Base-by-base conservation (phyloP, 2,329 filamentous ascomycete genomes). In the Aspergillus sp. region DNA sequence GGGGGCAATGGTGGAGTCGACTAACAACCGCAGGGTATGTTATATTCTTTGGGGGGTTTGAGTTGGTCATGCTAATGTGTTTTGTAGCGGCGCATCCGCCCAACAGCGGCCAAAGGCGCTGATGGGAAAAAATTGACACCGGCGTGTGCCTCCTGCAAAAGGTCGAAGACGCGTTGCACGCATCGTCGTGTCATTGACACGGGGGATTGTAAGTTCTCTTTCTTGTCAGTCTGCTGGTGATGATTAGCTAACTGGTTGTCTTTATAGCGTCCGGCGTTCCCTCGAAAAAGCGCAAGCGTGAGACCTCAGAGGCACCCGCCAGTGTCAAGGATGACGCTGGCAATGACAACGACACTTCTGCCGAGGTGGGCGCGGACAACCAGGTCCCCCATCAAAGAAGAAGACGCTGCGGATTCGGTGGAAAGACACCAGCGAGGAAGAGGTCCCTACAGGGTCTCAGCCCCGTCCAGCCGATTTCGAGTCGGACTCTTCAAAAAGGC, bases 151-250 rank as follows among this genome's bases (percentile, higher is more conserved):
- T 34, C 40, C 6, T 62, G 59, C 40, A 56, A 50, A 12, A 47
- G 33, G 33, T 52, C 49, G 42, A 63, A 61, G 52, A 53, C 54
- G 46, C 54, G 56, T 30, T 62, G 59, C 47, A 43, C 27, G 9
- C 59, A 62, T 34, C 51, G 52, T 37, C 46, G 37, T 6, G 28
- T 37, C 19, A 33, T 42, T 13, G 30, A 43, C 12, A 31, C n/a
- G 13, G 9, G 13, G 29, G 34, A 31, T 31, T 29, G 5, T 11
- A 40, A 27, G 12, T 11, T 28, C 36, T 34, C 4, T 34, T 34
- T n/a, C 11, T 6, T 12, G 34, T 19, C 19, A 19, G 19, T 19
- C 19, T 19, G 19, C 19, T 19, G 19, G 19, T 19, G 19, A 19
- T 19, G 19, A 19, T 19, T 19, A 19, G 19, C 19, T 19, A 19